A percentile compares a stretch with the other conserved stretches of the same genome.
Evolutionary conservation across 495 filamentous ascomycete species (phyloP).

Genomic region (Apodospora peruviana): DNA sequence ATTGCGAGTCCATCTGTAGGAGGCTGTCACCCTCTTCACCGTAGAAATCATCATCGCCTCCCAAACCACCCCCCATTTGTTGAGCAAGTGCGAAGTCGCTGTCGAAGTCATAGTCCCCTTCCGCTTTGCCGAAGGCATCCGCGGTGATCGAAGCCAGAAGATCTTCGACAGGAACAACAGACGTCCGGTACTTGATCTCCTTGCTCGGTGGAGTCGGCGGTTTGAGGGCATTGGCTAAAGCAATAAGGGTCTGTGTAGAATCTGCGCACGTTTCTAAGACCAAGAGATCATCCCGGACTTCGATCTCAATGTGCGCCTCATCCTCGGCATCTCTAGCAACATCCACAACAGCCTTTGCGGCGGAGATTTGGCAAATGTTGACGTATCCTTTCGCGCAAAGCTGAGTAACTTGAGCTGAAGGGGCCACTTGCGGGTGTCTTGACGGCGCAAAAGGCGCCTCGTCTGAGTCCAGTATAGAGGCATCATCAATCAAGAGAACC

Average conservation of each 20-base stretch:
- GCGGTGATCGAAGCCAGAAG: conserved; percentile 86
- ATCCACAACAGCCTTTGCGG: conserved; percentile 61
- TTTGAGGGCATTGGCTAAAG: conserved; percentile 70
- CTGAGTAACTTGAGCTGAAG: conserved; percentile 56
- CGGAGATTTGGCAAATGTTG: conserved; percentile 75
- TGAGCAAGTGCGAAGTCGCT: conserved; percentile 45
- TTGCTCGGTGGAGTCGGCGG: conserved; percentile 78
- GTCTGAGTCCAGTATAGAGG: conserved; percentile 46
- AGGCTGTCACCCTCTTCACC: conserved; percentile 27
- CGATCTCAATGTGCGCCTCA: conserved; percentile 66
- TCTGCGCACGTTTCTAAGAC: conserved; percentile 95
- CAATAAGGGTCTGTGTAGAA: conserved; percentile 88
- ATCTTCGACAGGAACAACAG: conserved; percentile 77
- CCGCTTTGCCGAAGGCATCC: conserved; percentile 63
- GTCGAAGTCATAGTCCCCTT: conserved; percentile 52
- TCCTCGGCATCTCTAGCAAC: conserved; percentile 44
- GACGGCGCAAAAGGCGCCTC: conserved; percentile 34
- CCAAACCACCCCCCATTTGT: conserved; percentile 27
- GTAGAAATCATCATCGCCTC: conserved; percentile 30
- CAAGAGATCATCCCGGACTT: conserved; percentile 76
- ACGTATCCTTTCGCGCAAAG: conserved; percentile 73
- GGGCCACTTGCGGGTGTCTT: conserved; percentile 40
- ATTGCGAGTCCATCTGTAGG: conserved; percentile 34
- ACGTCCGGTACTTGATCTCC: conserved; percentile 78
- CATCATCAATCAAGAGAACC: conserved; percentile 77